A percentile compares a stretch with the other conserved stretches of the same genome.
These are phyloP conservation scores for Aspergillus sclerotioniger DNA, from an alignment of 495 filamentous ascomycete genomes.

Conservation along the genomic window DNA sequence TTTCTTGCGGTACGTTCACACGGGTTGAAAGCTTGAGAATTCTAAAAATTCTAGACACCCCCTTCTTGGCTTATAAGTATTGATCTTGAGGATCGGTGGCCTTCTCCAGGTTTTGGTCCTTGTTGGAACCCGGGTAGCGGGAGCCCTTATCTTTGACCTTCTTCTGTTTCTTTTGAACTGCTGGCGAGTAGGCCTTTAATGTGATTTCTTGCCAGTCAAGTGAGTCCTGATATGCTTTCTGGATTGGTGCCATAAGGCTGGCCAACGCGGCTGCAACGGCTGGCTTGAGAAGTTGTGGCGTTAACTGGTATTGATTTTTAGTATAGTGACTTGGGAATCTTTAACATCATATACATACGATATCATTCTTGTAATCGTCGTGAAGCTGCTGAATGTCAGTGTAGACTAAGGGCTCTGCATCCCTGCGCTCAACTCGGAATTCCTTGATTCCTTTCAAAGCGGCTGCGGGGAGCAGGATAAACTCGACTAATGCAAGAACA, in stretches of 20 bases:
- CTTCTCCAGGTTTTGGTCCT: constrained; percentile 28
- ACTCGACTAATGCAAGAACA: constrained; percentile 77
- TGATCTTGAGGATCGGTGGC: too few relatives aligned
- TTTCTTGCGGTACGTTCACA: too few relatives aligned
- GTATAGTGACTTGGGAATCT: background rate
- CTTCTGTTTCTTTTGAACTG: constrained; percentile 68
- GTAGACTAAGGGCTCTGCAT: constrained; percentile 73
- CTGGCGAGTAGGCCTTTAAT: constrained; percentile 77
- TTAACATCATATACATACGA: constrained; percentile 53
- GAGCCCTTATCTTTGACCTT: constrained; percentile 77
- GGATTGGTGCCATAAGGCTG: constrained; percentile 71
- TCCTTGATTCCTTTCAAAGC: constrained; percentile 34
- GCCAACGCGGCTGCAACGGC: constrained; percentile 69
- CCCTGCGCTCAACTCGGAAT: constrained; percentile 39
- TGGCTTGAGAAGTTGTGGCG: constrained; percentile 80
- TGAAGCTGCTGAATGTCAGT: constrained; percentile 66
- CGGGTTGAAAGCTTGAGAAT: too few relatives aligned
- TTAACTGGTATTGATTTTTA: constrained; percentile 55
- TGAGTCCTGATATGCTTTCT: constrained; percentile 63
- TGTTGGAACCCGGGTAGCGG: constrained; percentile 52
- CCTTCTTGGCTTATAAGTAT: too few relatives aligned
- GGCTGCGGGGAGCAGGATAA: constrained; percentile 72
- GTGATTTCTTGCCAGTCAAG: constrained; percentile 79
- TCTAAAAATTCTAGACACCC: too few relatives aligned
- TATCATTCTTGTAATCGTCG: constrained; percentile 75